Conservation (phyloP, 2,329 filamentous ascomycete genomes). For the Biscogniauxia marginata region DNA sequence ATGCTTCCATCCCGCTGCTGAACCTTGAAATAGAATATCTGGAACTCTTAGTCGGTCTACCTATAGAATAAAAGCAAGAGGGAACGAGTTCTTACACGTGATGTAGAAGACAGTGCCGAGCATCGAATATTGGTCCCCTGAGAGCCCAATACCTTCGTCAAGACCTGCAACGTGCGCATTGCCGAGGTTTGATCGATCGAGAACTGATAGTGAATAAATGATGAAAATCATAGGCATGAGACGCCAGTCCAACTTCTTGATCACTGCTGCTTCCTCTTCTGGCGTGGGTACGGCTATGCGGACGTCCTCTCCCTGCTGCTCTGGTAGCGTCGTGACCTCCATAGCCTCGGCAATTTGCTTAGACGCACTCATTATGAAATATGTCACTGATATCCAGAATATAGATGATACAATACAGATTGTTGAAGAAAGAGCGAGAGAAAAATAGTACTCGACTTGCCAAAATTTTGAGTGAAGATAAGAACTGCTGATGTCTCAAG, state of each 20-base stretch:
- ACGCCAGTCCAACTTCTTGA: conserved; percentile 18
- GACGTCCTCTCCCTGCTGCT: not conserved
- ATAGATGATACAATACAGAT: too few species aligned
- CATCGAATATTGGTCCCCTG: conserved; percentile 23
- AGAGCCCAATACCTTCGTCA: conserved; percentile 27
- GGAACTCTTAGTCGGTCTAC: not conserved
- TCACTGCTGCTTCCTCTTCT: conserved; percentile 11
- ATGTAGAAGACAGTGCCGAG: conserved; percentile 31
- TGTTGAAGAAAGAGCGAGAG: too few species aligned
- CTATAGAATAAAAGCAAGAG: not conserved
- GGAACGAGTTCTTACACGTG: conserved; percentile 7
- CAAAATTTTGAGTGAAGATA: too few species aligned
- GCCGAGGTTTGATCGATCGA: conserved; percentile 32
- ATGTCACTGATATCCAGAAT: too few species aligned
- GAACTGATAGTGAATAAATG: conserved; percentile 34
- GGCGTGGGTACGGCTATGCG: conserved; percentile 2
- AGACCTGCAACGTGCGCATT: conserved; percentile 31
- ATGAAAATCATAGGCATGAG: conserved; percentile 24
- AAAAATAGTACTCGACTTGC: too few species aligned
- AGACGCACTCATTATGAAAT: too few species aligned
- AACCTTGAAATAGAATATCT: conserved; percentile 18
- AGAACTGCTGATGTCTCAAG: too few species aligned
- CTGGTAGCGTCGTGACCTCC: not conserved
- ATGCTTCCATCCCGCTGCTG: conserved; percentile 18
- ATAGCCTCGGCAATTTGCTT: not conserved